Base-by-base conservation (phyloP, 371 early-diverging fungal species). In the Mucor mucedo region DNA sequence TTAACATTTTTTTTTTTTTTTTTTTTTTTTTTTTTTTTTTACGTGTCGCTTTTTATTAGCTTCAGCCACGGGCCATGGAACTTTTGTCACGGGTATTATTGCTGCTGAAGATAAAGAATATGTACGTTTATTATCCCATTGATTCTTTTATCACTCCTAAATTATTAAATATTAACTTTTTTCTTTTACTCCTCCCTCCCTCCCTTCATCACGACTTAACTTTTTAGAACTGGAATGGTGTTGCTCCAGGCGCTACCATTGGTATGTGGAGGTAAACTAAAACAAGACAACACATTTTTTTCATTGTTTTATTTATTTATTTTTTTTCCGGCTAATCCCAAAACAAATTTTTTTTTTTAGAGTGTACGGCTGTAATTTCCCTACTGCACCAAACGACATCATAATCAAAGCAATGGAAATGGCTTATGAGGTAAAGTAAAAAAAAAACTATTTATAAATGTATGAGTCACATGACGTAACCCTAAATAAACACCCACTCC, bases 341-440 rank as follows among this genome's bases (percentile, higher is more conserved):
- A 48, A 29, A 9, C 2, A 40, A 11, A n/a, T n/a, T n/a, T n/a
- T 33, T 27, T 9, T 47, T 28, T 11, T 6, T 5, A 59, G 73
- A 63, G 72, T 78, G 0, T 76, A 68, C 52, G 67, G 72, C 27
- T 76, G 79, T 29, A 56, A 71, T 28, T 60, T 50, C 29, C 27
- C 35, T 11, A 39, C 52, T 47, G 55, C 57, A 14, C 60, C 84
- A 1, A 84, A 84, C 47, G 91, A 91, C 62, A 77, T 88, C 9
- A 68, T 93, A 2, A 66, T 89, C 29, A 78, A 80, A 45, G 92
- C 91, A 5, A 76, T 93, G 73, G 87, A 86, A 55, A 73, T 61
- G 39, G 93, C 93, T 2, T 84, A 79, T 55, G 73, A 76, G 8
- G 91, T 69, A 64, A 52, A 39, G 32, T 7, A n/a, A 44, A 16